Conservation (phyloP, 495 filamentous ascomycete genomes). For the Thermothielavioides terrestris region DNA sequence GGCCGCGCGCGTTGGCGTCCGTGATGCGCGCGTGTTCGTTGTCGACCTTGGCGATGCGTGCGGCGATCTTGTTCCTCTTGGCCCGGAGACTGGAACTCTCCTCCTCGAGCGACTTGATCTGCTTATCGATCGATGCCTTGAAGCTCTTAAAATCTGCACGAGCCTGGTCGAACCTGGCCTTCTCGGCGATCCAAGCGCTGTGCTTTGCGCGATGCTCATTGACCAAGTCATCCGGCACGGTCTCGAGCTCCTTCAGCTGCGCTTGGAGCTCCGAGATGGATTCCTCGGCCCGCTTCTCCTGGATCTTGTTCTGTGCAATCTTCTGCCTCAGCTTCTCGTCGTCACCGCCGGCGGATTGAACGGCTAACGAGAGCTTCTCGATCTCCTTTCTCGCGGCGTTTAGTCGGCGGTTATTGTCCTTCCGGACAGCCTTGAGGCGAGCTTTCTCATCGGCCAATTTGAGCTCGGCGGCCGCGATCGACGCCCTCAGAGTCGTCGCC, state of each 20-base stretch:
- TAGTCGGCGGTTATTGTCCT: slow-evolving; percentile 66
- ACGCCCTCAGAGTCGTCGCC: slow-evolving; percentile 78
- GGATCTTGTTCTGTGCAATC: slow-evolving; percentile 65
- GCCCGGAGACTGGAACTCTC: slow-evolving; percentile 60
- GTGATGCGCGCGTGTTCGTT: slow-evolving; percentile 70
- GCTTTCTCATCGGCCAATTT: slow-evolving; percentile 70
- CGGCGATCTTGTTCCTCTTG: slow-evolving; percentile 68
- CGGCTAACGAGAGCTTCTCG: slow-evolving; percentile 58
- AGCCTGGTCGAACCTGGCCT: slow-evolving; percentile 51
- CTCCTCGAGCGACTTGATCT: slow-evolving; percentile 53
- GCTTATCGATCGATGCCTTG: slow-evolving; percentile 55
- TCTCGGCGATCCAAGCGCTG: slow-evolving; percentile 52
- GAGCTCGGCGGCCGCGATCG: slow-evolving; percentile 68
- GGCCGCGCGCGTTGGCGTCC: slow-evolving; percentile 64
- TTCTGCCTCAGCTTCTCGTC: slow-evolving; percentile 80
- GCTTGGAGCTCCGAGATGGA: slow-evolving; percentile 50
- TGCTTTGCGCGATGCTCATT: slow-evolving; percentile 54
- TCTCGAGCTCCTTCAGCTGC: slow-evolving; percentile 59
- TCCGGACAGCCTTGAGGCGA: slow-evolving; percentile 64
- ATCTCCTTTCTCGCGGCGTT: slow-evolving; percentile 70
- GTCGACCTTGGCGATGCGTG: slow-evolving; percentile 65
- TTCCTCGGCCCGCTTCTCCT: slow-evolving; percentile 72
- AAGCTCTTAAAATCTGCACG: slow-evolving; percentile 52
- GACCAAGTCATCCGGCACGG: slow-evolving; percentile 58
- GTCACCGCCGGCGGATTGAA: slow-evolving; percentile 63